Base-by-base conservation (phyloP, 805 yeast species). In the Yarrowia yakushimensis region DNA sequence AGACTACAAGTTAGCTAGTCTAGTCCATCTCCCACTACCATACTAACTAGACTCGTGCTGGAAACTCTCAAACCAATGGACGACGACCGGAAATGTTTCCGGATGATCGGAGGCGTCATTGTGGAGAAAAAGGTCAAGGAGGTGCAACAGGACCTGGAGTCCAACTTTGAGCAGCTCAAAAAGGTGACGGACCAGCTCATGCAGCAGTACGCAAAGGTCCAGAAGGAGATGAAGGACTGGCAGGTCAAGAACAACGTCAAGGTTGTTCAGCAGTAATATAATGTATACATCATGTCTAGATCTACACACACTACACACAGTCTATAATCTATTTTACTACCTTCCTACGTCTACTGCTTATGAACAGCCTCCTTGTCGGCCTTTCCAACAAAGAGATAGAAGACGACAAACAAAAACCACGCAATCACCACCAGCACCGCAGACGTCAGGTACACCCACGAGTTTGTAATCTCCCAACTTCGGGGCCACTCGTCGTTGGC, bases 401-500 rank as follows among this genome's bases (percentile, higher is more conserved):
- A 78, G 36, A 82, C 74, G n/a, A 89, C 84, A 72, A 94, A 93
- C 27, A 84, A 67, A 48, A 90, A 71, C 96, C 97, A 94, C 0
- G 87, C 88, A 25, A 76, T 69, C 30, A 86, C 83, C 22, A 96
- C 97, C 33, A 85, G 76, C 3, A 74, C 75, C 15, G 92, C 85
- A 54, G 91, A 81, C 22, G 88, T 79, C 65, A 93, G 75, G 73
- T 94, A 94, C 59, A 92, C 90, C 96, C 97, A 90, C 1, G 97
- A 83, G 74, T 92, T 92, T 28, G 96, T 80, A 70, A 94, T 93
- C 65, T 88, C 89, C 93, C 94, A 94, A 45, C 96, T 86, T 75
- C 98, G 84, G 65, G 87, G 85, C 78, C 85, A 94, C 77, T 96
- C 99, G 72, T 94, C 96, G 73, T 92, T 93, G 64, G 98, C 97